phyloP scores from a whole-genome alignment of 73 alveolate genomes.

The Paramecium tetraurelia region DNA sequence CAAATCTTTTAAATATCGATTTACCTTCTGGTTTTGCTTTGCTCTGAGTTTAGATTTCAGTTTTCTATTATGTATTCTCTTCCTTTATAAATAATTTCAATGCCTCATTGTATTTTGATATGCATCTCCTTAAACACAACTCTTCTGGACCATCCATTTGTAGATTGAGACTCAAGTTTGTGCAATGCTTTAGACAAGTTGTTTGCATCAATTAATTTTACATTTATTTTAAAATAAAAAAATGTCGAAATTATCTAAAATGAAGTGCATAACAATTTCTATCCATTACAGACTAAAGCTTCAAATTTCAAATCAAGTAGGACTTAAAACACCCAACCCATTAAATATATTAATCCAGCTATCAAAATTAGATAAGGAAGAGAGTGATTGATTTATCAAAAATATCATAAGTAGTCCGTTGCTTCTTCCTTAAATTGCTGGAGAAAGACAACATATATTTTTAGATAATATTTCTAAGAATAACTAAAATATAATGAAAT shows the following conservation, averaged over 20 bases:
- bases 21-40: not conserved
- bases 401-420: too few species aligned
- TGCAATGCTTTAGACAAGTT: not conserved
- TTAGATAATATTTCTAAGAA: not conserved
- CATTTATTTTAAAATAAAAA: not conserved
- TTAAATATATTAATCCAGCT: too few species aligned
- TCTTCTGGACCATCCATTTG: not conserved
- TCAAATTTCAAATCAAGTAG: too few species aligned
- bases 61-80: not conserved
- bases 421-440: not conserved
- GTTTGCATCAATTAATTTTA: not conserved
- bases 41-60: not conserved
- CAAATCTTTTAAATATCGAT: not conserved
- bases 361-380: too few species aligned
- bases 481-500: too few species aligned
- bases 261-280: not conserved
- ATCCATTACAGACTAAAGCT: too few species aligned
- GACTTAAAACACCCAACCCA: too few species aligned
- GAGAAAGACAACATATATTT: not conserved
- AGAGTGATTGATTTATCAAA: too few species aligned
- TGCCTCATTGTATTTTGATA: not conserved
- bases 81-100: not conserved
- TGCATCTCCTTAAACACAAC: conserved; percentile 12
- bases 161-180: not conserved
- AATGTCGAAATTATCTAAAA: not conserved